Evolutionary conservation across 1,139 yeast species (phyloP), one percentile per base, ranked within the genome.

Genomic region (Casaregolazyma suthepensis): DNA sequence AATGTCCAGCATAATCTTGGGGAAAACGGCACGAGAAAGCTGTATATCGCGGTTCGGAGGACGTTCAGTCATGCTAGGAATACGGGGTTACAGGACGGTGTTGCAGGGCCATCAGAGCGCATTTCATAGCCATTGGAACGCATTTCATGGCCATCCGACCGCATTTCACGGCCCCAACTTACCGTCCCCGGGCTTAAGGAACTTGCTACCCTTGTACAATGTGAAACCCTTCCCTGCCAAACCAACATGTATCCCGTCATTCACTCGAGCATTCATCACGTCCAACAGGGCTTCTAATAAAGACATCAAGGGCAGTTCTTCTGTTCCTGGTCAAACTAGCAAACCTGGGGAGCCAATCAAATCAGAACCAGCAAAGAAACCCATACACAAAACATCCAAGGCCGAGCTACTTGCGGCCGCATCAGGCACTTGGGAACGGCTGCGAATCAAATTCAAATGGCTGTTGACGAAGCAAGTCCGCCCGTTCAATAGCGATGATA

Each of bases 401-500:
- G 86, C 80, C 54, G 82, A 80, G 57, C 72, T 82, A 18, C 71
- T 83, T 38, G 74, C 80, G 3, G 73, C 74, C 20, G 82, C 86
- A 7, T 76, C 73, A 38, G 76, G 75, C 46, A 66, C 75, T 53
- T 69, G 78, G 43, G 78, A 81, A 31, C 69, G 87, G 37, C 61
- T 83, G 35, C 72, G 73, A 53, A 79, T 85, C 31, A 75, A 87
- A 52, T 63, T 85, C 53, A 84, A 82, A 65, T 89, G 96, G 95
- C 67, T 82, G 1, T 69, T 90, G 56, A 85, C 79, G 48, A 70
- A 76, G 42, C 81, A 82, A 17, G 78, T 76, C 59, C 71, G 85
- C 5, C 96, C 96, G 1, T 86, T 87, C 70, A 89, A 86, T 63
- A 81, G 87, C 22, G 98, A 91, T 69, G 97, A 91, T 63, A 80